phyloP scores from a whole-genome alignment of 1,284 basidiomycete species.

The Kalmanozyma brasiliensis region DNA sequence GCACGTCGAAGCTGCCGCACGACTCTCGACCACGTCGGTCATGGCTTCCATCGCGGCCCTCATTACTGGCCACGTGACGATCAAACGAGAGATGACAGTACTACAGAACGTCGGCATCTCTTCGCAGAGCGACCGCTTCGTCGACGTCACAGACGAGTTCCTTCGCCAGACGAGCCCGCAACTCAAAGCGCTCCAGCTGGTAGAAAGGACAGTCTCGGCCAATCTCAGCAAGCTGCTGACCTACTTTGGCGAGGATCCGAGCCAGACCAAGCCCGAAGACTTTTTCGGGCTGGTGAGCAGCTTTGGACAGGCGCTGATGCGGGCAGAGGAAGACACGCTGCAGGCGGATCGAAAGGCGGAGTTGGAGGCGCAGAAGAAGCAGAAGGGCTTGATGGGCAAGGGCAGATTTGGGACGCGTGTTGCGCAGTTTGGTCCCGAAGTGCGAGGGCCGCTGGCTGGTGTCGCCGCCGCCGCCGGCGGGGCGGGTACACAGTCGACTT shows the following conservation, averaged over 20 bases:
- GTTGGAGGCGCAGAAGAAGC: constrained; percentile 50
- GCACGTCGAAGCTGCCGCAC: constrained; percentile 78
- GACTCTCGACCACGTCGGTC: constrained; percentile 51
- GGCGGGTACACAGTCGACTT: background rate
- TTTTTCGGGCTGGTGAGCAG: constrained; percentile 55
- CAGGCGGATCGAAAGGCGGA: constrained; percentile 54
- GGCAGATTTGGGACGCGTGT: constrained; percentile 24
- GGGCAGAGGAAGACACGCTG: constrained; percentile 60
- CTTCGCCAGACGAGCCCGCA: constrained; percentile 24
- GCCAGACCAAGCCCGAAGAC: constrained; percentile 56
- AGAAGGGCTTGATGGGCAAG: constrained; percentile 17
- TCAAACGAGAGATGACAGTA: constrained; percentile 40
- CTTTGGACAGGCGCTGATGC: constrained; percentile 61
- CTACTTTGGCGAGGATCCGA: constrained; percentile 57
- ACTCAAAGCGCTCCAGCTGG: constrained; percentile 48
- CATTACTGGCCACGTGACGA: constrained; percentile 32
- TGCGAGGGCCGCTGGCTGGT: constrained; percentile 41
- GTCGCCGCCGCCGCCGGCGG: background rate
- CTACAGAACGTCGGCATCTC: constrained; percentile 44
- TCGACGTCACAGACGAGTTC: constrained; percentile 38
- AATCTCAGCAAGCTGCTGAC: constrained; percentile 32
- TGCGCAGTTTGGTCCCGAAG: constrained; percentile 47
- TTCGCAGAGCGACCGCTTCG: constrained; percentile 48
- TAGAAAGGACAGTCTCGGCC: constrained; percentile 31
- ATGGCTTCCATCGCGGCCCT: constrained; percentile 39